phyloP scores from a whole-genome alignment of 2,329 filamentous ascomycete species.

The Fusarium agapanthi region DNA sequence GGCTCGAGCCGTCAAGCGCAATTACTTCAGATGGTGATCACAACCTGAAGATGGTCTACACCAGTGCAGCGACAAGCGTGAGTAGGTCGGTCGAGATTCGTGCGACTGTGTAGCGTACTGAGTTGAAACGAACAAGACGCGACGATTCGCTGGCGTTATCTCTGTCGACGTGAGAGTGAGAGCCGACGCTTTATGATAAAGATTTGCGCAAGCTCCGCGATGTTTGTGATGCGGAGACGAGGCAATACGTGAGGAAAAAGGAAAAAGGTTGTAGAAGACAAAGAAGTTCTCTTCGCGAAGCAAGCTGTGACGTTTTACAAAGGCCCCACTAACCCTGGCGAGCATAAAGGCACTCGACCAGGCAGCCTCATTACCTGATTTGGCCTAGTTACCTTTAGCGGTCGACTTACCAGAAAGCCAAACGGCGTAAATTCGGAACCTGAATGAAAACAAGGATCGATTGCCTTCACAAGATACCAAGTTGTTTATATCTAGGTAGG shows the following conservation, averaged over 20 bases:
- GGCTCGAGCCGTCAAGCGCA: neutral
- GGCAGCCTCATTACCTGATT: constrained; percentile 24
- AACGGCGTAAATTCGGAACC: constrained; percentile 2
- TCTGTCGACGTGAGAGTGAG: neutral
- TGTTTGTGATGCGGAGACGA: constrained; percentile 1
- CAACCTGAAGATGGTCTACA: neutral
- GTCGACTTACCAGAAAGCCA: neutral
- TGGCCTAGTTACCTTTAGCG: constrained; percentile 17
- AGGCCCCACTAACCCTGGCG: constrained; percentile 33
- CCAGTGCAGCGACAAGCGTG: neutral
- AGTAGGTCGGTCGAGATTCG: constrained; percentile 1
- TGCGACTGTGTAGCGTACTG: neutral
- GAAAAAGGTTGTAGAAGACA: constrained; percentile 14
- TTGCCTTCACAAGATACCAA: neutral
- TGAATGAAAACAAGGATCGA: neutral
- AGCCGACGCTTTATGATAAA: neutral
- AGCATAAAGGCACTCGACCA: constrained; percentile 26
- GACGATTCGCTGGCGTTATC: constrained; percentile 1
- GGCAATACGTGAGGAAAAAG: neutral
- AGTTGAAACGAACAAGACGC: constrained; percentile 1
- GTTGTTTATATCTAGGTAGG: neutral
- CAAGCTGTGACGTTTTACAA: constrained; percentile 38
- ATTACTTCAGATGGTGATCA: neutral
- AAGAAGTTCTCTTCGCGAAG: constrained; percentile 28
- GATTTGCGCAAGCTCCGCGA: neutral